Evolutionary conservation across 306 rosid species (phyloP).

Genomic region (Comarum palustre): DNA sequence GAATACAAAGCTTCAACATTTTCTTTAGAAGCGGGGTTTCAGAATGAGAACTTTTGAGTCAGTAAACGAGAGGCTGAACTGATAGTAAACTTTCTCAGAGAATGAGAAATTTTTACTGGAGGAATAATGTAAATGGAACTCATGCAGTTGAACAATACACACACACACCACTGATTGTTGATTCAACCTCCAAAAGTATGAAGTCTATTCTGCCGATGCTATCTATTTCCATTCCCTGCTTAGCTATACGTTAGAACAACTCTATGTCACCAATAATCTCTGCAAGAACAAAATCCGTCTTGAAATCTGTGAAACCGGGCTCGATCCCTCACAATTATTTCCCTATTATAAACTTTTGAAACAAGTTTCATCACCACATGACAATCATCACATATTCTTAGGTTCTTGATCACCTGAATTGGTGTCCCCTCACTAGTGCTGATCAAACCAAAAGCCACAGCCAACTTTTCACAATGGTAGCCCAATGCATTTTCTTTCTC

Average conservation of each 20-base stretch:
- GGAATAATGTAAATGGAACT: no score
- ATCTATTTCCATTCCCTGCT: not conserved
- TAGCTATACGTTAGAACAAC: not conserved
- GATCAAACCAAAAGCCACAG: slow-evolving; percentile 79
- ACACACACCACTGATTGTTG: not conserved
- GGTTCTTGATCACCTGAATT: slow-evolving; percentile 81
- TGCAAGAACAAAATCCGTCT: slow-evolving; percentile 74
- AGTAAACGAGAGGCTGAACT: no score
- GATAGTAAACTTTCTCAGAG: no score
- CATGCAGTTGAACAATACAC: not conserved
- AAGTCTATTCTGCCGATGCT: not conserved
- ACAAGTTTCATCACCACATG: slow-evolving; percentile 68
- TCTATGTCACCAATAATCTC: slow-evolving; percentile 72
- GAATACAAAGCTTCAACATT: no score
- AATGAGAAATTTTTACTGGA: no score
- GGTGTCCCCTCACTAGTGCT: slow-evolving; percentile 59
- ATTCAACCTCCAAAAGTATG: not conserved
- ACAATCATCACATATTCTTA: slow-evolving; percentile 81
- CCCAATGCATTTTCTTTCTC: slow-evolving; percentile 77
- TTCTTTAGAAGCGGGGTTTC: no score
- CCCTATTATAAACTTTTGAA: slow-evolving; percentile 59
- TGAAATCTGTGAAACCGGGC: slow-evolving; percentile 82
- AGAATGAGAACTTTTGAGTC: no score
- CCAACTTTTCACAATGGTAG: slow-evolving; percentile 87
- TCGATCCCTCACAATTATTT: slow-evolving; percentile 77